Percentiles rank a stretch among this genome's conserved stretches.
These are phyloP conservation scores for Cryptosporidium felis DNA, from an alignment of 169 alveolate species.

Conservation along the genomic window DNA sequence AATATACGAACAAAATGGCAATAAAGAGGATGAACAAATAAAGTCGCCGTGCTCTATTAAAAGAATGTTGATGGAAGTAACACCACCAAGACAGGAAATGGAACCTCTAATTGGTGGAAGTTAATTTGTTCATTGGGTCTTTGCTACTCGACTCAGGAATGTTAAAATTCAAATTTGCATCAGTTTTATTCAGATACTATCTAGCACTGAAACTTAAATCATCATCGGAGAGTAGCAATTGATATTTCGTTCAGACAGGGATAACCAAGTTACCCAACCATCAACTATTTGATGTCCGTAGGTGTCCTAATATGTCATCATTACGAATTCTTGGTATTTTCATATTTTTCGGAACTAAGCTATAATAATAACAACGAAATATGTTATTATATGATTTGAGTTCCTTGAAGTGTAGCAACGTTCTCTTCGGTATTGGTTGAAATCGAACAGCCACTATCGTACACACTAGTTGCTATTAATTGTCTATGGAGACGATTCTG, in stretches of 20 bases:
- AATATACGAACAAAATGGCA: not conserved
- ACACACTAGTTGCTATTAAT: conserved; percentile 63
- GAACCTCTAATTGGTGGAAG: not conserved
- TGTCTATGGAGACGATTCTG: not conserved
- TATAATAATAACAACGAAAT: not conserved
- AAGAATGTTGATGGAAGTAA: conserved; percentile 60
- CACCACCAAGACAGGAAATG: not conserved
- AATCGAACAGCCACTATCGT: conserved; percentile 7
- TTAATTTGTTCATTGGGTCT: not conserved
- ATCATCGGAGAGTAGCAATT: conserved; percentile 7
- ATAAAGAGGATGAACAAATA: not conserved
- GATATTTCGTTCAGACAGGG: conserved; percentile 68
- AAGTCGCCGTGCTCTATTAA: conserved; percentile 41
- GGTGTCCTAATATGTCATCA: conserved; percentile 72
- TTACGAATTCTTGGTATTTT: not conserved
- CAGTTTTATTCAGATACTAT: conserved; percentile 61
- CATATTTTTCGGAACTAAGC: conserved; percentile 21
- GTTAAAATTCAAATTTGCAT: not conserved
- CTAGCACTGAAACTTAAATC: conserved; percentile 53
- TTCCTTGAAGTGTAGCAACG: conserved; percentile 16
- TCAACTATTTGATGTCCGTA: conserved; percentile 58
- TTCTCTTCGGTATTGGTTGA: conserved; percentile 42
- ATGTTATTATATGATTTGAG: not conserved
- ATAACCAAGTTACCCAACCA: conserved; percentile 65
- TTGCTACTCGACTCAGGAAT: conserved; percentile 29